Conservation (phyloP, 805 yeast species). For the Saturnispora sekii region DNA sequence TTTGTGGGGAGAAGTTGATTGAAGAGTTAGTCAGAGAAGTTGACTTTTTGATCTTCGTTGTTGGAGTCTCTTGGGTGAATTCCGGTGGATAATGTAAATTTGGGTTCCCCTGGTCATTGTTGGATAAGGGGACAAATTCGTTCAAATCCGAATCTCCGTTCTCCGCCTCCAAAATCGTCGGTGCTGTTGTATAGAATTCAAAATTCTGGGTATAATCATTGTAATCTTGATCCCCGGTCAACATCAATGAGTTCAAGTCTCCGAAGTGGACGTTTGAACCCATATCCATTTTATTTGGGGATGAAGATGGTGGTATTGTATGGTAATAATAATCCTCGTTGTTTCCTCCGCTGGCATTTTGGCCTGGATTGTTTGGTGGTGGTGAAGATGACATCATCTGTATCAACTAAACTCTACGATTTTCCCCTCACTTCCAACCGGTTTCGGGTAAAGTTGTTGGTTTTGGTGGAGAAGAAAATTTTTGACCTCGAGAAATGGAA, state of each 20-base stretch:
- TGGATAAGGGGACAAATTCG: slow-evolving; percentile 25
- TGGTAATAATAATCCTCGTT: slow-evolving; percentile 11
- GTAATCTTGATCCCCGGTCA: not conserved
- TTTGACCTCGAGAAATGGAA: not conserved
- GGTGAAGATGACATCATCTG: slow-evolving; percentile 30
- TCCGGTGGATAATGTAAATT: slow-evolving; percentile 21
- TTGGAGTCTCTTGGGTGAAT: slow-evolving; percentile 14
- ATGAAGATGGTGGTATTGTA: slow-evolving; percentile 20
- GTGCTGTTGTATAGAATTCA: slow-evolving; percentile 1
- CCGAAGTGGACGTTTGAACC: not conserved
- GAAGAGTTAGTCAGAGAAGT: slow-evolving; percentile 12
- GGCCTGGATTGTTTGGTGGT: slow-evolving; percentile 20
- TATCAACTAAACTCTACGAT: not conserved
- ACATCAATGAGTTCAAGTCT: slow-evolving; percentile 2
- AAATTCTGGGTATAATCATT: not conserved
- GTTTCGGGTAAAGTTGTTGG: not conserved
- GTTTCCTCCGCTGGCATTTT: slow-evolving; percentile 14
- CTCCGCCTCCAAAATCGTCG: not conserved
- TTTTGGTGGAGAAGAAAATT: not conserved
- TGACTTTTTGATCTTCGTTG: slow-evolving; percentile 17
- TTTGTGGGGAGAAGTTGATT: slow-evolving; percentile 8
- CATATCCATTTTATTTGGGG: not conserved
- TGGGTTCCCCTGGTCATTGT: slow-evolving; percentile 15
- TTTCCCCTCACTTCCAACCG: not conserved
- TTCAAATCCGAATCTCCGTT: slow-evolving; percentile 12